Evolutionary conservation across 108 stramenopile species (phyloP).

Genomic region (Nannochloropsis gaditana): DNA sequence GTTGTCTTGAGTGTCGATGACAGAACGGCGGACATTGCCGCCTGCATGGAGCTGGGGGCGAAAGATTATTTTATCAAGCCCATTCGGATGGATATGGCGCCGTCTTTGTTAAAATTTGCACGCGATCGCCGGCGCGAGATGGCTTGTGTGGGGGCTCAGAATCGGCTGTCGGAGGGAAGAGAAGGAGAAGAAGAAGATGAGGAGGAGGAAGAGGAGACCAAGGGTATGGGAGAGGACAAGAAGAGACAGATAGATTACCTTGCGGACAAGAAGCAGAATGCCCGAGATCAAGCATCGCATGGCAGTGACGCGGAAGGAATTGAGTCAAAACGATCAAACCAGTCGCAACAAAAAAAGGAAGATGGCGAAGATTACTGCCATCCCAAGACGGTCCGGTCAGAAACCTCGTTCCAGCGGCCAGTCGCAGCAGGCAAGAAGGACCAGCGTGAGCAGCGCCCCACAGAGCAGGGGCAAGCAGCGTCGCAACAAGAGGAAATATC

Average conservation of each 20-base stretch:
- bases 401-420: background rate
- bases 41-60: background rate
- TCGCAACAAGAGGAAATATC: background rate
- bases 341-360: background rate
- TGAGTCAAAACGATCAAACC: background rate
- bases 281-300: background rate
- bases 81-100: background rate
- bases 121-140: background rate
- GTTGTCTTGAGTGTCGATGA: background rate
- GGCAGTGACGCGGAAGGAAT: too few species aligned
- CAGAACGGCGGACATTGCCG: slow-evolving; percentile 15
- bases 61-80: slow-evolving; percentile 20
- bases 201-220: background rate
- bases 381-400: background rate
- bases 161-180: background rate
- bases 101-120: background rate
- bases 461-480: background rate
- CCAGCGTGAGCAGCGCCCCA: background rate
- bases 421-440: background rate
- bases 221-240: too few species aligned
- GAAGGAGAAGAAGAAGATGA: background rate
- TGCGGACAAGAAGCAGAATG: background rate
- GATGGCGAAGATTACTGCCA: background rate
- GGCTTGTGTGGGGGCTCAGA: background rate
- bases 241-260: too few species aligned